Evolutionary conservation across 371 early-diverging fungal genomes (phyloP).

Genomic region (Mortierella sp.): DNA sequence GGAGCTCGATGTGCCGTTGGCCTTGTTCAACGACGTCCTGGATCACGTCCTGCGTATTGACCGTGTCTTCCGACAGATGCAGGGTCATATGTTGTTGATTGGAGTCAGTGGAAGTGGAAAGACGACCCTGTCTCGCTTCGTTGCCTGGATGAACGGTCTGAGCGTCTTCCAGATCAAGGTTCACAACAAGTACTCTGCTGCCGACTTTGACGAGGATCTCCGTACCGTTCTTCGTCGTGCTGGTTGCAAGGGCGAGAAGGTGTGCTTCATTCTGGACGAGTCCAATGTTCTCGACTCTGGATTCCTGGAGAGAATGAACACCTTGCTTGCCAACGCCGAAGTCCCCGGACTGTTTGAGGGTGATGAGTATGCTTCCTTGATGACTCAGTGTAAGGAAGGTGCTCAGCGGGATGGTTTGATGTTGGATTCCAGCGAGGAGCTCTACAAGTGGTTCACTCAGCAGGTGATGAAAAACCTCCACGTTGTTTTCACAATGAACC

Average conservation of each 20-base stretch:
- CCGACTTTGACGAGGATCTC: slow-evolving; percentile 98
- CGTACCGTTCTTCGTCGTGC: slow-evolving; percentile 91
- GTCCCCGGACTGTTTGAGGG: slow-evolving; percentile 99
- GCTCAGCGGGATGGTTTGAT: slow-evolving; percentile 94
- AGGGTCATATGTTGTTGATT: slow-evolving; percentile 98
- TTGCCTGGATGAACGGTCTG: slow-evolving; percentile 99
- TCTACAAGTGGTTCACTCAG: slow-evolving; percentile 97
- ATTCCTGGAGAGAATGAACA: slow-evolving; percentile 99
- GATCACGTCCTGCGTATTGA: slow-evolving; percentile 99
- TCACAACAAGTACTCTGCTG: slow-evolving; percentile 95
- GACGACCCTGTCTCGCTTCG: slow-evolving; percentile 97
- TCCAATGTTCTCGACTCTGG: slow-evolving; percentile 96
- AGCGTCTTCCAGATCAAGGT: slow-evolving; percentile 97
- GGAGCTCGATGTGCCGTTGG: slow-evolving; percentile 97
- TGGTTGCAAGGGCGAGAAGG: slow-evolving; percentile 98
- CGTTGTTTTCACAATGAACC: slow-evolving; percentile 99
- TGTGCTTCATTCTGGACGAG: slow-evolving; percentile 98
- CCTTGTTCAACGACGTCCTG: slow-evolving; percentile 96
- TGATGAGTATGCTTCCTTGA: slow-evolving; percentile 95
- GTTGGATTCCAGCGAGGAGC: slow-evolving; percentile 95
- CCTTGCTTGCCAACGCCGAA: slow-evolving; percentile 97
- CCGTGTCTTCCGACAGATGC: slow-evolving; percentile 97
- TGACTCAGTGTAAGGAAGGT: slow-evolving; percentile 96
- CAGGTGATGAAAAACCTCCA: slow-evolving; percentile 98
- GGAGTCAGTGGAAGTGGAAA: slow-evolving; percentile 97